phyloP scores from a whole-genome alignment of 371 early-diverging fungal species.

The Mortierella sp. region DNA sequence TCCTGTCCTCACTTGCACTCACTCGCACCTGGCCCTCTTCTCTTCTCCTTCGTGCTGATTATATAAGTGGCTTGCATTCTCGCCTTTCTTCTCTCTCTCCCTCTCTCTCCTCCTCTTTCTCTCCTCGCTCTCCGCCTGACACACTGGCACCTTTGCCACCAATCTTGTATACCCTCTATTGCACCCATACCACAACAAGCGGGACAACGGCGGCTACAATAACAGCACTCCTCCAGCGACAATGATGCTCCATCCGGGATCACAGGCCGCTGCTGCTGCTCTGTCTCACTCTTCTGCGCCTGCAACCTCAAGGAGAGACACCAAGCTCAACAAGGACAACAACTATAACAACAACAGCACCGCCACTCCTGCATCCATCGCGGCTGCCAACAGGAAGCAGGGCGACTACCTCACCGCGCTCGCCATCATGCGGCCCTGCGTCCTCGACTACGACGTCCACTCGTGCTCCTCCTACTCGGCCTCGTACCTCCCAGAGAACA shows the following conservation, averaged over 20 bases:
- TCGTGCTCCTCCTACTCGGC: conserved; percentile 83
- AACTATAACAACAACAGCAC: no score
- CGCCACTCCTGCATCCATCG: not conserved
- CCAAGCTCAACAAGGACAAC: not conserved
- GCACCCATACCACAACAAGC: not conserved
- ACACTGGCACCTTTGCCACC: not conserved
- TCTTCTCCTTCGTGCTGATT: not conserved
- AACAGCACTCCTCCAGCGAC: not conserved
- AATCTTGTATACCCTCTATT: not conserved
- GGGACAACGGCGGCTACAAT: no score
- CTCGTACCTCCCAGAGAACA: conserved; percentile 82
- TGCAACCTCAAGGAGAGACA: not conserved
- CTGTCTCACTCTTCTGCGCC: not conserved
- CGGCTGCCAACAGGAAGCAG: conserved; percentile 31
- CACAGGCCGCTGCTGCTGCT: not conserved
- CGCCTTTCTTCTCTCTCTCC: no score
- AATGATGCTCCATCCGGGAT: conserved; percentile 11
- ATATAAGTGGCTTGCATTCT: not conserved
- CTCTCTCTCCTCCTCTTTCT: no score
- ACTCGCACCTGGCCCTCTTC: no score
- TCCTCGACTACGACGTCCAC: conserved; percentile 67
- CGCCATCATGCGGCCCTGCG: conserved; percentile 55
- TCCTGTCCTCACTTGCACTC: no score
- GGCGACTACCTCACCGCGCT: conserved; percentile 54
- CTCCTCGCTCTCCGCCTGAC: not conserved